Conservation (phyloP, 2,329 filamentous ascomycete species). For the Scorias spongiosa region DNA sequence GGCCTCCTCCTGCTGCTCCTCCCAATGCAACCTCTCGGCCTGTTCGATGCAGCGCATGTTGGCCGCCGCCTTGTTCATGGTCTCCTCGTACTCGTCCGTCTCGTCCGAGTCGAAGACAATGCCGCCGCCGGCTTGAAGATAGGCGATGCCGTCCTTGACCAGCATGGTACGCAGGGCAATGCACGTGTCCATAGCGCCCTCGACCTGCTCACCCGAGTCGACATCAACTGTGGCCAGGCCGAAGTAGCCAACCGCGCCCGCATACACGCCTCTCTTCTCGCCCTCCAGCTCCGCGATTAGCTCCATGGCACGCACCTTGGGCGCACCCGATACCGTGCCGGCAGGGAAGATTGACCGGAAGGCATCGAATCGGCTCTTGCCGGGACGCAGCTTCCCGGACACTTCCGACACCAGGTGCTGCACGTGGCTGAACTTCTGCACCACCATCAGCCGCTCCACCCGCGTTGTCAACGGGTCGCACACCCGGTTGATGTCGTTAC, state of each 20-base stretch:
- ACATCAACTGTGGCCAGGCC: conserved; percentile 62
- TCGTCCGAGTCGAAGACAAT: conserved; percentile 90
- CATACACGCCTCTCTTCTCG: conserved; percentile 91
- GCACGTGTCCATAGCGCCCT: conserved; percentile 85
- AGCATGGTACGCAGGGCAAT: conserved; percentile 83
- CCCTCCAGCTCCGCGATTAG: conserved; percentile 85
- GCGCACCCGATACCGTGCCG: conserved; percentile 86
- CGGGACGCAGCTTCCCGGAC: conserved; percentile 69
- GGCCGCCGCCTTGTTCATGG: conserved; percentile 86
- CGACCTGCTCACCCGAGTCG: conserved; percentile 43
- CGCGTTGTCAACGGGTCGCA: conserved; percentile 80
- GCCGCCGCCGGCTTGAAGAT: conserved; percentile 75
- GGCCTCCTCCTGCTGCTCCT: conserved; percentile 23
- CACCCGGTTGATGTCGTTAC: conserved; percentile 93
- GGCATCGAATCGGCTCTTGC: conserved; percentile 82
- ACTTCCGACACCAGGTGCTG: conserved; percentile 96
- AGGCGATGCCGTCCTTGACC: conserved; percentile 78
- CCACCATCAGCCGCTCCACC: conserved; percentile 87
- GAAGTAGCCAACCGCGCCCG: conserved; percentile 92
- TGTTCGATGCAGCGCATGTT: conserved; percentile 79
- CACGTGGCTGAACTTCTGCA: conserved; percentile 89
- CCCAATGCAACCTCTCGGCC: conserved; percentile 56
- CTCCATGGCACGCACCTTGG: conserved; percentile 94
- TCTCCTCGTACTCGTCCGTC: conserved; percentile 87
- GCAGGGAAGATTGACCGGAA: conserved; percentile 92